Evolutionary conservation across 2,329 filamentous ascomycete genomes (phyloP), one percentile per base, ranked within the genome.

Genomic region (Pyricularia pennisetigena): DNA sequence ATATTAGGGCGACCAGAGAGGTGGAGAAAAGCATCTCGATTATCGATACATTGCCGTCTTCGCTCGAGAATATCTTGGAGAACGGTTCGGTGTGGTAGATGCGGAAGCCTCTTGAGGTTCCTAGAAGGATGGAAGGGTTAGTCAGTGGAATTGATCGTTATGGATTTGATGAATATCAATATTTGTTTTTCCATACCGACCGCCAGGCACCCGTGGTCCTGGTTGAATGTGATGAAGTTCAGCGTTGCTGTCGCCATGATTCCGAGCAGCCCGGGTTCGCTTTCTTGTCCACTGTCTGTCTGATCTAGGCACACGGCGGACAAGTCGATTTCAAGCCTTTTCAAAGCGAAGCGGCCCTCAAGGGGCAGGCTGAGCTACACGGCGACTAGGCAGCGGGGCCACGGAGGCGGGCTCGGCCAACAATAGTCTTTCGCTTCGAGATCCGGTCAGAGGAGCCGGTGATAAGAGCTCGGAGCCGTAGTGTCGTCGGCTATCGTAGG

Each of bases 21-120:
- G 95, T 98, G 35, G 94, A 97, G 80, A 99, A 99, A 72, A 99
- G 88, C 94, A 98, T 98, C 82, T 99, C 95, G 74, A 98, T 90
- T 72, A 97, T 93, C 64, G 93, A 91, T 68, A 99, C 94, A 78
- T 98, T 97, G 70, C 92, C 93, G 76, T 98, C 93, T 77, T 94
- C 92, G 75, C 92, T 95, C 77, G 94, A 94, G 79, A 95, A 97
- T 76, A 94, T 93, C 79, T 97, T 95, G 73, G 90, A 90, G 78
- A 98, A 99, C 0, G 95, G 94, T 73, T 98, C 95, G 72, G 94
- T 98, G 72, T 93, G 94, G 80, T 97, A 99, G 75, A 97, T 94
- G 72, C 94, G 92, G 78, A 98, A 97, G 71, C 95, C 95, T 79
- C 91, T 93, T 62, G 92, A 92, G 70, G 95, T 98, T 70, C 93